Evolutionary conservation across 2,329 filamentous ascomycete species (phyloP).

Genomic region (Arthrobotrys sinensis): DNA sequence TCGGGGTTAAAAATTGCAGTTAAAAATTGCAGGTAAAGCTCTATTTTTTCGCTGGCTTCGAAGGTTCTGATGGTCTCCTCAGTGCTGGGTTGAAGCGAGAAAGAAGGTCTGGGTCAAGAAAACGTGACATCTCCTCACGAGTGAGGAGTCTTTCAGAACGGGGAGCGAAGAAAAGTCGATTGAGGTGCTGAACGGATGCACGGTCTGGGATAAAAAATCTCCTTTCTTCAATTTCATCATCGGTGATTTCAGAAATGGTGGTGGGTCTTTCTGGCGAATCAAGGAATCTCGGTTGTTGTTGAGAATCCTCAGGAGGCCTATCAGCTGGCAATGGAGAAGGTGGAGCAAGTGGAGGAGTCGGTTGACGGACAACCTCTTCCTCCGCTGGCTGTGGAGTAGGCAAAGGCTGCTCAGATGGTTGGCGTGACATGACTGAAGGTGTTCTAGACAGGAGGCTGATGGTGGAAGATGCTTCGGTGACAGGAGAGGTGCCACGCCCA

Average conservation of each 20-base stretch:
- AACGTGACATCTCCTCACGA: slow-evolving; percentile 51
- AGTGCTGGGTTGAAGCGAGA: slow-evolving; percentile 54
- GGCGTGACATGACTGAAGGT: slow-evolving; percentile 2
- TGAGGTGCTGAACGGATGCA: background rate
- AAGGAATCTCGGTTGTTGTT: background rate
- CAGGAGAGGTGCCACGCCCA: background rate
- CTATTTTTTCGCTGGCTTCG: slow-evolving; percentile 4
- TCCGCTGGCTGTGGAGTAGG: background rate
- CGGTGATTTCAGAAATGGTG: slow-evolving; percentile 2
- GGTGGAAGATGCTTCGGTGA: background rate
- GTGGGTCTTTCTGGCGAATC: slow-evolving; percentile 11
- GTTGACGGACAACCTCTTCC: background rate
- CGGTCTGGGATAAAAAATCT: slow-evolving; percentile 9
- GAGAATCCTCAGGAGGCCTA: background rate
- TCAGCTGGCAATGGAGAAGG: background rate
- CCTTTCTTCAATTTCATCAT: slow-evolving; percentile 9
- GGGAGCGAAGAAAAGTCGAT: slow-evolving; percentile 40
- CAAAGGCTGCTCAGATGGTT: background rate
- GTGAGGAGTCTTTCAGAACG: slow-evolving; percentile 30
- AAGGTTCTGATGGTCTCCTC: background rate
- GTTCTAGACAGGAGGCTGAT: background rate
- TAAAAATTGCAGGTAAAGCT: background rate
- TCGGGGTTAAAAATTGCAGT: no score
- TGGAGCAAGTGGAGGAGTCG: background rate
- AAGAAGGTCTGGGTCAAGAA: slow-evolving; percentile 43